A percentile compares a stretch with the other conserved stretches of the same genome.
Conservation (phyloP, 768 basidiomycete species). For the Gautieria morchelliformis region DNA sequence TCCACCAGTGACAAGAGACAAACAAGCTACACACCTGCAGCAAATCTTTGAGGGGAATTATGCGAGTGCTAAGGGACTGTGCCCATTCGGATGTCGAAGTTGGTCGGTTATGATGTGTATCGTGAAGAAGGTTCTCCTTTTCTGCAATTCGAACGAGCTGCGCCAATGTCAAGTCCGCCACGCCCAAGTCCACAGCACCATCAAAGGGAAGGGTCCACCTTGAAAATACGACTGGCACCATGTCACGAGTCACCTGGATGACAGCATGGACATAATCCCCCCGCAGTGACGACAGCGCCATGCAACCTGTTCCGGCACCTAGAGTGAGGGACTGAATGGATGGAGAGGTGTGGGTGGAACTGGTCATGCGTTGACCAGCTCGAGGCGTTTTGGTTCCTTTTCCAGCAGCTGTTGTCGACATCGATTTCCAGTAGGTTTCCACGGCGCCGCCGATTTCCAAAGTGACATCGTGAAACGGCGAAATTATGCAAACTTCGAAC, state of each 20-base stretch:
- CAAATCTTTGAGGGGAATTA: slow-evolving; percentile 69
- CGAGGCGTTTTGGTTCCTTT: slow-evolving; percentile 29
- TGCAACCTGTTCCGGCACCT: slow-evolving; percentile 39
- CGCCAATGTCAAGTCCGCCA: slow-evolving; percentile 71
- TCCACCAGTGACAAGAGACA: neutral
- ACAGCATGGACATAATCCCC: slow-evolving; percentile 83
- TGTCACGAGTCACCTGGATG: slow-evolving; percentile 87
- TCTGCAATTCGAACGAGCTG: slow-evolving; percentile 69
- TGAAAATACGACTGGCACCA: slow-evolving; percentile 78
- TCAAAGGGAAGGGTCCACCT: slow-evolving; percentile 68
- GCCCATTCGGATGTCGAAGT: slow-evolving; percentile 22
- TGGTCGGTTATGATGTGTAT: slow-evolving; percentile 11
- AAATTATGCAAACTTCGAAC: slow-evolving; percentile 80
- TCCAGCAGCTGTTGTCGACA: slow-evolving; percentile 32
- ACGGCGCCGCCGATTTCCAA: slow-evolving; percentile 90
- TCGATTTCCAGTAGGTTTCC: slow-evolving; percentile 99
- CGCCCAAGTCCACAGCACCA: slow-evolving; percentile 58
- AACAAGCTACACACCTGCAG: slow-evolving; percentile 47
- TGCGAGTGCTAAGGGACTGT: neutral
- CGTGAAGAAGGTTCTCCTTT: slow-evolving; percentile 36
- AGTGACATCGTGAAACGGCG: slow-evolving; percentile 85
- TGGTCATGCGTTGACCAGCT: slow-evolving; percentile 25
- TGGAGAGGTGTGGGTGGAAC: slow-evolving; percentile 65
- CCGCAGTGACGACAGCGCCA: slow-evolving; percentile 82
- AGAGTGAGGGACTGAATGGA: slow-evolving; percentile 41